phyloP scores from a whole-genome alignment of 2,329 filamentous ascomycete species.

The Aspergillus sp. region DNA sequence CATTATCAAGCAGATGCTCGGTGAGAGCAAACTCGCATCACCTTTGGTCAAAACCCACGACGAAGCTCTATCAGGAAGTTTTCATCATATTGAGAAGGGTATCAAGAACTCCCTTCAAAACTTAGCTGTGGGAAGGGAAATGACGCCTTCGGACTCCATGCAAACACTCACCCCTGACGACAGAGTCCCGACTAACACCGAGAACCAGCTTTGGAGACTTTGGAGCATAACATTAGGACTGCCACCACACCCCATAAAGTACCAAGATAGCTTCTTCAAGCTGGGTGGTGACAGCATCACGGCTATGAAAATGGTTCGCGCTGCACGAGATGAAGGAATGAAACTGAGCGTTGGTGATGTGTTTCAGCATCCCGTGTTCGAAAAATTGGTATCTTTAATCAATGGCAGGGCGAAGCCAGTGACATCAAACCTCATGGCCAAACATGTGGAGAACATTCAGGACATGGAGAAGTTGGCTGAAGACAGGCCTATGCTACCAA shows the following conservation, averaged over 20 bases:
- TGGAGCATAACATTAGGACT: conserved; percentile 40
- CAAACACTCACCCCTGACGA: conserved; percentile 33
- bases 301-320: conserved; percentile 43
- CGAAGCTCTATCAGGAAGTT: not conserved
- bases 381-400: conserved; percentile 38
- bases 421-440: conserved; percentile 17
- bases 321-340: conserved; percentile 40
- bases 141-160: conserved; percentile 20
- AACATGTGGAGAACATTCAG: conserved; percentile 9
- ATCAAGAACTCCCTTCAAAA: conserved; percentile 13
- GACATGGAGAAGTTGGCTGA: conserved; percentile 13
- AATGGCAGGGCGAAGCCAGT: conserved; percentile 20
- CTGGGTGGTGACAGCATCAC: conserved; percentile 43
- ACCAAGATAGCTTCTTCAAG: conserved; percentile 44
- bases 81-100: not conserved
- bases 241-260: conserved; percentile 31
- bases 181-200: conserved; percentile 27
- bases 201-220: conserved; percentile 38
- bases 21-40: conserved; percentile 26
- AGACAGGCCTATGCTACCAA: not conserved
- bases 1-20: conserved; percentile 34
- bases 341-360: conserved; percentile 45
- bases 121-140: not conserved
- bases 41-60: conserved; percentile 9
- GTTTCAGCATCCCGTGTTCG: conserved; percentile 43